Conservation (phyloP, 495 filamentous ascomycete genomes). For the Emericellopsis terricola region DNA sequence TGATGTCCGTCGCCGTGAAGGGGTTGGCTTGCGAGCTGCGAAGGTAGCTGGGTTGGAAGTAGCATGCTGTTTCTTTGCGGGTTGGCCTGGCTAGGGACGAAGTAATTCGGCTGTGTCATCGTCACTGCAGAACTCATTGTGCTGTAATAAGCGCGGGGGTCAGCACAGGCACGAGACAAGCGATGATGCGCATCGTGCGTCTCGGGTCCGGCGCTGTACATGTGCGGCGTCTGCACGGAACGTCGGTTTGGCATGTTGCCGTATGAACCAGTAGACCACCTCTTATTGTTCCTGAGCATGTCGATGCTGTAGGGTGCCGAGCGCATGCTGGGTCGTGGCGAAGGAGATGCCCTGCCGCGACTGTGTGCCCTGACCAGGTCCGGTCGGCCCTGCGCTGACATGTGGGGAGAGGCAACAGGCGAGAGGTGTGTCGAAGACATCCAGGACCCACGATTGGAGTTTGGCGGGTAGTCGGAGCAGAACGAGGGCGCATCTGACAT, state of each 20-base stretch:
- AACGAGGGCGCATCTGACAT: slow-evolving; percentile 37
- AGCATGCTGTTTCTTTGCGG: slow-evolving; percentile 28
- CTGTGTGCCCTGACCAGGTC: slow-evolving; percentile 39
- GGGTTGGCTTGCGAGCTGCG: slow-evolving; percentile 18
- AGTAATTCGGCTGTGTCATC: slow-evolving; percentile 22
- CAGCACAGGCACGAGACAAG: too few relatives aligned
- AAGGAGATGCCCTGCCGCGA: slow-evolving; percentile 44
- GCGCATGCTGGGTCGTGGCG: slow-evolving; percentile 42
- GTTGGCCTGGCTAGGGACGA: slow-evolving; percentile 25
- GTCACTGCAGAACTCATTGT: neutral
- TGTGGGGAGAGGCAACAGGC: slow-evolving; percentile 38
- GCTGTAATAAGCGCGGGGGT: too few relatives aligned
- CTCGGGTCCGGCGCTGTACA: slow-evolving; percentile 33
- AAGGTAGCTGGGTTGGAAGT: slow-evolving; percentile 19
- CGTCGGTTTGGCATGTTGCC: slow-evolving; percentile 30
- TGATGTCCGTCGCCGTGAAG: slow-evolving; percentile 28
- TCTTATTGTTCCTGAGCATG: slow-evolving; percentile 43
- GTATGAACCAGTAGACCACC: slow-evolving; percentile 55
- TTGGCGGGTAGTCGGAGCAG: slow-evolving; percentile 36
- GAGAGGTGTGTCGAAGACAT: slow-evolving; percentile 41
- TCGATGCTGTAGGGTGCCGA: slow-evolving; percentile 46
- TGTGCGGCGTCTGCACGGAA: slow-evolving; percentile 30
- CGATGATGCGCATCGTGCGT: slow-evolving; percentile 23
- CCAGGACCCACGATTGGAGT: slow-evolving; percentile 36
- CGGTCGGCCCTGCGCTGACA: slow-evolving; percentile 35